Conservation (phyloP, 2,329 filamentous ascomycete genomes). For the Lasiodiplodia citricola region DNA sequence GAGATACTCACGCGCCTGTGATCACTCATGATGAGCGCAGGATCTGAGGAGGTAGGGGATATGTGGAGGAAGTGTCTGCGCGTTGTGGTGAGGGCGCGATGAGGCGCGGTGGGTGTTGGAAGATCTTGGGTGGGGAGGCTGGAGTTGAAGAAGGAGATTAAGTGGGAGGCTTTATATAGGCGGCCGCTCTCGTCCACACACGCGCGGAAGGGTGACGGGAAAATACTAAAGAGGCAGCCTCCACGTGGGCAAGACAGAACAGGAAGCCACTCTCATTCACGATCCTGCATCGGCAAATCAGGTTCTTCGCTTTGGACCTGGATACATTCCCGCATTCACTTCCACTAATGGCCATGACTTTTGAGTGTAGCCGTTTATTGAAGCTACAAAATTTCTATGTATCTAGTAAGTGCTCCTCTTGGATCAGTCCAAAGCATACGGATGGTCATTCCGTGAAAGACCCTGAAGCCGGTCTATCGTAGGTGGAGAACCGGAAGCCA, state of each 20-base stretch:
- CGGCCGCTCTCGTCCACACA: too few species aligned
- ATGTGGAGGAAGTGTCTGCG: not conserved
- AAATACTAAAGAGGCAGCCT: too few species aligned
- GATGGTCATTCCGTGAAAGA: not conserved
- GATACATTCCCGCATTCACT: too few species aligned
- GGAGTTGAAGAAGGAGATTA: too few species aligned
- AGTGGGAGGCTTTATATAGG: too few species aligned
- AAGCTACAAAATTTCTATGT: not conserved
- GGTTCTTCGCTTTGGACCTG: too few species aligned
- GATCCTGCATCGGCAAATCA: too few species aligned
- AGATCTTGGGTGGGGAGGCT: not conserved
- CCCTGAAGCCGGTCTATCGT: not conserved
- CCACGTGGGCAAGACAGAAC: too few species aligned
- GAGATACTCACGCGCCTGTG: not conserved
- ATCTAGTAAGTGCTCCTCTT: not conserved
- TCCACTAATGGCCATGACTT: too few species aligned
- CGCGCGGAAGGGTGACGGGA: too few species aligned
- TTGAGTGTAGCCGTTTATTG: too few species aligned
- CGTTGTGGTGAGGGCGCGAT: not conserved
- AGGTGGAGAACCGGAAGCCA: not conserved
- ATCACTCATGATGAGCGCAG: not conserved
- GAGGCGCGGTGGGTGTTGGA: not conserved
- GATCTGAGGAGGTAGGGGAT: not conserved
- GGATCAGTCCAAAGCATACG: not conserved
- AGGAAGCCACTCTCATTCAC: too few species aligned